Evolutionary conservation across 495 filamentous ascomycete genomes (phyloP), one percentile per base, ranked within the genome.

Genomic region (Hypoxylon perforatum): DNA sequence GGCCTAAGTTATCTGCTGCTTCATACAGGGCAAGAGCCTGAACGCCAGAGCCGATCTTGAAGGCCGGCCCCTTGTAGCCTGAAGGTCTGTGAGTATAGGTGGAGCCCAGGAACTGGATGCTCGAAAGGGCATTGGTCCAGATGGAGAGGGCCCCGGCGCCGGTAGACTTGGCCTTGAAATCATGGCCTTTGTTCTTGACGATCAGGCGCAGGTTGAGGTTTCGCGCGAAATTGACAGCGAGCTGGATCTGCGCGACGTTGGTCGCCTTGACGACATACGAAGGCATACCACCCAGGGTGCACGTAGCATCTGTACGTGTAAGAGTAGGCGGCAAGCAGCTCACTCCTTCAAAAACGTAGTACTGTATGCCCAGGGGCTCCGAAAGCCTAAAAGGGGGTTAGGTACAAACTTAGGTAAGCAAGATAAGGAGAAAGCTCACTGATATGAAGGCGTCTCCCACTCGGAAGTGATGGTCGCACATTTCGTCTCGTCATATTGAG

Each of bases 121-220:
- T 66, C 28, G 74, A 61, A 39, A 82, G 69, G 30, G 83, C 70
- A 61, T 88, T 85, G 9, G 86, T 88, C 85, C 86, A 88, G 57
- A 90, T 75, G 19, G 80, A 78, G 11, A 89, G 72, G 3, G 84
- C 78, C 42, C 85, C 86, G 23, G 70, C 66, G 19, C 79, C 81
- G 1, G 64, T 63, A 1, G 72, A 83, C 74, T 87, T 87, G 55
- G 84, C 87, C 33, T 74, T 76, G 75, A 85, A 88, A 68, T 89
- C 87, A 62, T 91, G 88, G 23, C 89, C 88, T 0, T 88, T 91
- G 62, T 88, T 90, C 74, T 87, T 87, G 52, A 89, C 77, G 0
- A 85, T 81, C 17, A 90, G 72, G 38, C 86, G 80, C 19, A 89
- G 65, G 30, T 82, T 81, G 5, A 73, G 67, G 18, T 85, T 80